These are phyloP conservation scores for Porcisia hertigi DNA, from an alignment of 208 protist genomes.

Conservation along the genomic window DNA sequence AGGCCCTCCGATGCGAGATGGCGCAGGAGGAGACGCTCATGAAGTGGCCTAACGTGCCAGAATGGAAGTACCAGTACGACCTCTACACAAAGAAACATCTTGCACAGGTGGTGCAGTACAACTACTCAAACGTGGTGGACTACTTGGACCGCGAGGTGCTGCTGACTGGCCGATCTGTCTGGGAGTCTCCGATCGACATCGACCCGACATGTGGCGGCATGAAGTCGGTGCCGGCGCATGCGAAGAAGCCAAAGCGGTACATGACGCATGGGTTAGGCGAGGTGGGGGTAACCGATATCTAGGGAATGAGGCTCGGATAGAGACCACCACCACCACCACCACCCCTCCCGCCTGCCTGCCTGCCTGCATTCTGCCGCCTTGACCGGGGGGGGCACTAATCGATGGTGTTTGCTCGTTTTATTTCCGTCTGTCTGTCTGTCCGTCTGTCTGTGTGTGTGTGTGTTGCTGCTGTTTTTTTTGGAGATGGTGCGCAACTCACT, in stretches of 20 bases:
- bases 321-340: no score
- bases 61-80: conserved; percentile 90
- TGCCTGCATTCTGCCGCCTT: no score
- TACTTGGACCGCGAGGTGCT: conserved; percentile 92
- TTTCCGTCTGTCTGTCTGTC: neutral
- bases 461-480: neutral
- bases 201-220: conserved; percentile 83
- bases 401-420: neutral
- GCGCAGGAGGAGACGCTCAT: conserved; percentile 80
- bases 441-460: neutral
- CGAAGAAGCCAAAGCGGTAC: conserved; percentile 72
- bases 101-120: conserved; percentile 84
- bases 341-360: no score
- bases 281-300: conserved; percentile 81
- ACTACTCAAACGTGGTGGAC: conserved; percentile 92
- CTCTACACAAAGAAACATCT: conserved; percentile 71
- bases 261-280: conserved; percentile 62
- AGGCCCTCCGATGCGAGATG: conserved; percentile 69
- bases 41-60: conserved; percentile 87
- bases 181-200: conserved; percentile 89
- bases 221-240: conserved; percentile 80
- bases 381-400: neutral
- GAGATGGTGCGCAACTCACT: neutral
- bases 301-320: conserved; percentile 8
- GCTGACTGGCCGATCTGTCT: conserved; percentile 87